Base-by-base conservation (phyloP, 768 basidiomycete genomes). In the Mycena chlorophos region DNA sequence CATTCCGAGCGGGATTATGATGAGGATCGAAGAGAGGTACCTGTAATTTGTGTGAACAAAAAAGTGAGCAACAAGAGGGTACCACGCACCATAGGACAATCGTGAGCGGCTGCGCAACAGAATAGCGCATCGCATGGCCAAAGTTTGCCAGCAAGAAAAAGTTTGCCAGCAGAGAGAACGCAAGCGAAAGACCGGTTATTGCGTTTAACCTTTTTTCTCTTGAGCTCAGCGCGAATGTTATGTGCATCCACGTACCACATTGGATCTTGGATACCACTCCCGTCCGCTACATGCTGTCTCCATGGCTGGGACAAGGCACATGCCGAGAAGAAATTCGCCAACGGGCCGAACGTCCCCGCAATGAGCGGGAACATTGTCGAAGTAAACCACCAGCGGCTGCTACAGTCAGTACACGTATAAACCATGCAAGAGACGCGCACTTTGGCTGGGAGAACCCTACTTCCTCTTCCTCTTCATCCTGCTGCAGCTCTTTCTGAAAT, bases 351-450 rank as follows among this genome's bases (percentile, higher is more conserved):
- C 3, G 75, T 75, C 20, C 75, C 75, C 5, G 75, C 73, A 17
- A 74, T 62, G 8, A 77, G 65, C 2, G 77, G 77, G 56, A 78
- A 76, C 0, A 67, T 72, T 2, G 73, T 73, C 0, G 73, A 75
- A 0, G 70, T 66, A 51, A 73, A 74, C 75, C 75, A 76, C 75
- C 75, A 78, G 17, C 69, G 57, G 4, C 74, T 74, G 42, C 6
- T 48, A 53, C 3, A 28, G 31, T 28, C 30, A 53, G 50, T 25
- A 19, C n/a, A 50, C 5, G 6, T 26, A 40, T 27, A 47, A 42
- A 20, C 28, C 1, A 0, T 22, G 19, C 3, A n/a, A 48, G 0
- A 12, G 3, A 3, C 40, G 29, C 62, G 52, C 25, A 67, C 65
- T 58, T 65, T 28, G 63, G 60, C 51, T 65, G 63, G 38, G 58